Percentiles rank a stretch among this genome's conserved stretches.
These are phyloP conservation scores for Tylopilus sp. DNA, from an alignment of 768 basidiomycete genomes.

Conservation along the genomic window DNA sequence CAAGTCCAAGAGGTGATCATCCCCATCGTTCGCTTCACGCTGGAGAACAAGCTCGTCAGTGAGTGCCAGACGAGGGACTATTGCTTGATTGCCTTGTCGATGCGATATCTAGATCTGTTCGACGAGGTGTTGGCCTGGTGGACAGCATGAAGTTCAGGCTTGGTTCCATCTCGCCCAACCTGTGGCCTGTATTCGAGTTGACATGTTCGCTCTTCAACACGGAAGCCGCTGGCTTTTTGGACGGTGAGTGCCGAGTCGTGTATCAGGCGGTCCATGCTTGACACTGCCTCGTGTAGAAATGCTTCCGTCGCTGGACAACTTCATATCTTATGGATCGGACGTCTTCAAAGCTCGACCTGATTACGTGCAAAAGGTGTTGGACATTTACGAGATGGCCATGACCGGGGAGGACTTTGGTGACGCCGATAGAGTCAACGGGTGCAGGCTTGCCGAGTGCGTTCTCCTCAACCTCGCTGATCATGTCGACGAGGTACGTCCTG, in stretches of 20 bases:
- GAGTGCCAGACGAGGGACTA: constrained; percentile 15
- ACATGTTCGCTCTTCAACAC: constrained; percentile 81
- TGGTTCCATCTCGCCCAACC: constrained; percentile 66
- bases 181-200: constrained; percentile 87
- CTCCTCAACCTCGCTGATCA: constrained; percentile 76
- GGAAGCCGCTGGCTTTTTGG: constrained; percentile 82
- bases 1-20: constrained; percentile 82
- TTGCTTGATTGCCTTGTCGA: background rate
- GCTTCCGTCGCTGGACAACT: constrained; percentile 86
- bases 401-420: constrained; percentile 73
- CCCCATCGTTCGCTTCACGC: constrained; percentile 71
- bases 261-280: background rate
- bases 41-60: constrained; percentile 79
- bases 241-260: constrained; percentile 46
- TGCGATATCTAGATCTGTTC: constrained; percentile 57
- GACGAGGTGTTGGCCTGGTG: constrained; percentile 84
- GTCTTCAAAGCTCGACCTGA: constrained; percentile 68
- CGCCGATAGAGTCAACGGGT: constrained; percentile 78
- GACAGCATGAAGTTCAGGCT: constrained; percentile 84
- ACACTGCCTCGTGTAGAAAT: constrained; percentile 55
- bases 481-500: constrained; percentile 72
- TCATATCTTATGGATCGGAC: constrained; percentile 79
- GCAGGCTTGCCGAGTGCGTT: constrained; percentile 80
- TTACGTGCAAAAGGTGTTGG: constrained; percentile 76
- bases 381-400: constrained; percentile 78